Base-by-base conservation (phyloP, 495 filamentous ascomycete genomes). In the Glonium stellatum region DNA sequence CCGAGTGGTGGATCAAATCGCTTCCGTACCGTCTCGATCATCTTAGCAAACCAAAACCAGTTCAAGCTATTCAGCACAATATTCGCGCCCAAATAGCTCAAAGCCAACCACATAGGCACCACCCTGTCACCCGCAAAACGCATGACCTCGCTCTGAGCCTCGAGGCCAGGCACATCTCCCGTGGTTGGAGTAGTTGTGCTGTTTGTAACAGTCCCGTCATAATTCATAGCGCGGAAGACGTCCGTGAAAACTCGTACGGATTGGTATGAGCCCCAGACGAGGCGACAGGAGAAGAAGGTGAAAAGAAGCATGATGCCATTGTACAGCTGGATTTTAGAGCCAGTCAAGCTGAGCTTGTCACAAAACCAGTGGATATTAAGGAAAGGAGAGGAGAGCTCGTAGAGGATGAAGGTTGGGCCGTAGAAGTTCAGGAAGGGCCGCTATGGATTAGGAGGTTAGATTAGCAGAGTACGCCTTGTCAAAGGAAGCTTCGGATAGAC, bases 41-140 rank as follows among this genome's bases (percentile, higher is more conserved):
- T 98, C 80, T 92, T 93, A 59, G 84, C 84, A 73, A 96, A 97
- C 93, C 93, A 98, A 76, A 85, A 92, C 71, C 90, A 91, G 73
- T 98, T 98, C 49, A 98, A 76, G 52, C 80, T 77, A 74, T 96
- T 97, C 15, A 98, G 77, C 4, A 86, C 78, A 23, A 92, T 46
- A 69, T 98, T 97, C 42, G 83, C 84, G 3, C 74, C 77, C 1
- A 96, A 74, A 67, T 97, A 97, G 25, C 83, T 79, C 15, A 77
- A 66, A 2, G 87, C 87, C 23, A 97, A 77, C 92, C 93, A 97
- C 0, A 82, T 65, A 0, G 93, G 93, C 5, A 96, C 75, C 19
- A 69, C 66, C 12, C 75, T 74, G 57, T 76, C 72, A 1, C 58
- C 68, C 25, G 77, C 75, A 67, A 76, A 84, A n/a, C 70, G 73